Base-by-base conservation (phyloP, 2,329 filamentous ascomycete genomes). In the Fusarium falciforme region DNA sequence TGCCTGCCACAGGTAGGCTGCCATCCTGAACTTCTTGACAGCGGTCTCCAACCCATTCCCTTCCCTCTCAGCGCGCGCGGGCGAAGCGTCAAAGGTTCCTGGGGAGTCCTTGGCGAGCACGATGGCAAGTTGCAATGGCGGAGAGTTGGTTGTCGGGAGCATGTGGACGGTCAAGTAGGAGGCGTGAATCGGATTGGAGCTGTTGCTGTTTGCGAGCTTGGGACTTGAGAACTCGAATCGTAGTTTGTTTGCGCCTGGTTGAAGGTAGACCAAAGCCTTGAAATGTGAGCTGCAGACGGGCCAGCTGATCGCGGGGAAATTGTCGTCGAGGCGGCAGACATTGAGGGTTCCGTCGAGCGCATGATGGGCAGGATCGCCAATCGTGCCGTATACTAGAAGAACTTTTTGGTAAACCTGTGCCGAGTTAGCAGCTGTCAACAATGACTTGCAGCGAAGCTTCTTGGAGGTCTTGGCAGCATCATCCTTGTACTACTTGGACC, bases 1-100 rank as follows among this genome's bases (percentile, higher is more conserved):
- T 9, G 95, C 94, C 81, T 99, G 96, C 95, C 96, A 98, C 16
- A 98, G 87, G 80, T 98, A 98, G 27, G 94, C 96, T 20, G 95
- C 93, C 93, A 97, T 98, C 72, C 95, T 91, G 81, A 96, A 98
- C 81, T 99, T 99, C 78, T 90, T 91, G 61, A 97, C 88, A 0
- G 96, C 96, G 9, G 90, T 91, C 12, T 95, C 92, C 38, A 98
- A 80, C 2, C 89, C 89, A 82, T 98, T 97, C 20, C 94, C 95
- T 86, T 97, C 95, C 75, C 89, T 91, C 81, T 93, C 90, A 64
- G 89, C 85, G 58, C 93, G 90, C 64, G 94, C 91, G 1, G 94
- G 95, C 17, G 92, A 89, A 5, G 94, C 92, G 84, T 98, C 95
- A 78, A 93, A 98, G 2, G 92, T 96, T 42, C 89, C 93, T 0